phyloP scores from a whole-genome alignment of 225 moss, liverwort and hornwort genomes.

The Marchantia polymorpha region DNA sequence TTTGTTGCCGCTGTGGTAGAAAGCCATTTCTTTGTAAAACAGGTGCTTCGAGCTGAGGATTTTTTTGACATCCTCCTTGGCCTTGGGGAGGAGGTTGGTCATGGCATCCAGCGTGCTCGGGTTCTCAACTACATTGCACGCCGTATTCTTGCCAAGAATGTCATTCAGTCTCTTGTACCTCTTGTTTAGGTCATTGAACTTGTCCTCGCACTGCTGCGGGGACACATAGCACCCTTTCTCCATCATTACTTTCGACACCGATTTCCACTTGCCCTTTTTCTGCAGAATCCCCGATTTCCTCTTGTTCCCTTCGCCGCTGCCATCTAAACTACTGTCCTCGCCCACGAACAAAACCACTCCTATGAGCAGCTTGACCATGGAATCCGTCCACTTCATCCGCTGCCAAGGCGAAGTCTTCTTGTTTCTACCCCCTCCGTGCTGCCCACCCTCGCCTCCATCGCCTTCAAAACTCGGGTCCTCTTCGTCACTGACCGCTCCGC shows the following conservation, averaged over 20 bases:
- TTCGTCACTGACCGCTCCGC: slow-evolving; percentile 41
- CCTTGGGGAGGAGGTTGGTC: slow-evolving; percentile 33
- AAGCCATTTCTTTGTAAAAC: slow-evolving; percentile 54
- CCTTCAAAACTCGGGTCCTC: slow-evolving; percentile 49
- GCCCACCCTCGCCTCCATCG: slow-evolving; percentile 37
- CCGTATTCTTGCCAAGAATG: slow-evolving; percentile 47
- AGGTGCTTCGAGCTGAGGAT: slow-evolving; percentile 53
- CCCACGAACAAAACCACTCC: slow-evolving; percentile 50
- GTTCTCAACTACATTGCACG: slow-evolving; percentile 38
- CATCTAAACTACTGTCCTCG: slow-evolving; percentile 42
- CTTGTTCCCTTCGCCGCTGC: slow-evolving; percentile 38
- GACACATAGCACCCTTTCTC: slow-evolving; percentile 53
- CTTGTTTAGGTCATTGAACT: slow-evolving; percentile 59
- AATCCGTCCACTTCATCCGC: slow-evolving; percentile 59
- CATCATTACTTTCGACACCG: slow-evolving; percentile 52
- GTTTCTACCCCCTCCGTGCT: slow-evolving; percentile 29
- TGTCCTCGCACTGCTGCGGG: slow-evolving; percentile 57
- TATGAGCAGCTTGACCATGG: slow-evolving; percentile 55
- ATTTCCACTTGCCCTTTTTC: slow-evolving; percentile 59
- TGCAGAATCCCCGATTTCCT: slow-evolving; percentile 46
- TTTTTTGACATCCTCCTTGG: slow-evolving; percentile 51
- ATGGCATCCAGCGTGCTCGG: slow-evolving; percentile 38
- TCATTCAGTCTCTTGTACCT: slow-evolving; percentile 57
- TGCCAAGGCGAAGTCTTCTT: slow-evolving; percentile 55
- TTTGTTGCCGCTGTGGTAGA: slow-evolving; percentile 49